A percentile compares a stretch with the other conserved stretches of the same genome.
These are phyloP conservation scores for Crithidia sp. DNA, from an alignment of 208 protist genomes.

Conservation along the genomic window DNA sequence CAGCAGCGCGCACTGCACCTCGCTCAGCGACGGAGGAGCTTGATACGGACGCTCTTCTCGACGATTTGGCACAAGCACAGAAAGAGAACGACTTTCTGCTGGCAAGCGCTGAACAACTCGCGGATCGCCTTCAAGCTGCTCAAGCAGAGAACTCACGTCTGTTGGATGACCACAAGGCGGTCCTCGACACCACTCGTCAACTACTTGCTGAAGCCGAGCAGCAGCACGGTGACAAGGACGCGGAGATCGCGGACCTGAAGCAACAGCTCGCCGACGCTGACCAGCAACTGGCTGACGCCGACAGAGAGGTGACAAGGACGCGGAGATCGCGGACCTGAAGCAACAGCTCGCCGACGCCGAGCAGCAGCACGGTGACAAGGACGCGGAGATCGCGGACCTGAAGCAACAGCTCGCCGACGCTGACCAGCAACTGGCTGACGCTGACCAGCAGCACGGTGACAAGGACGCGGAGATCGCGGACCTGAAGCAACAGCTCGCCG, in stretches of 20 bases:
- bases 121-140: neutral
- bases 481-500: neutral
- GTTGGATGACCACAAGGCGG: neutral
- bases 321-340: neutral
- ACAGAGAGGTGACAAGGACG: neutral
- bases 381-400: neutral
- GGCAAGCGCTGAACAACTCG: neutral
- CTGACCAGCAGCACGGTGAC: neutral
- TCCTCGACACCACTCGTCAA: neutral
- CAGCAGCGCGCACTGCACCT: neutral
- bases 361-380: neutral
- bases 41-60: neutral
- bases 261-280: neutral
- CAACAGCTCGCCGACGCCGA: neutral
- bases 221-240: neutral
- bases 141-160: neutral
- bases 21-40: neutral
- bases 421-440: neutral
- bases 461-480: conserved; percentile 20
- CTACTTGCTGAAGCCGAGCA: neutral
- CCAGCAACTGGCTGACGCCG: neutral
- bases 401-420: neutral
- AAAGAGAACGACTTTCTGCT: neutral
- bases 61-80: neutral
- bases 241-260: neutral